phyloP scores from a whole-genome alignment of 192 early-diverging fungal species.

The Coemansia sp. region DNA sequence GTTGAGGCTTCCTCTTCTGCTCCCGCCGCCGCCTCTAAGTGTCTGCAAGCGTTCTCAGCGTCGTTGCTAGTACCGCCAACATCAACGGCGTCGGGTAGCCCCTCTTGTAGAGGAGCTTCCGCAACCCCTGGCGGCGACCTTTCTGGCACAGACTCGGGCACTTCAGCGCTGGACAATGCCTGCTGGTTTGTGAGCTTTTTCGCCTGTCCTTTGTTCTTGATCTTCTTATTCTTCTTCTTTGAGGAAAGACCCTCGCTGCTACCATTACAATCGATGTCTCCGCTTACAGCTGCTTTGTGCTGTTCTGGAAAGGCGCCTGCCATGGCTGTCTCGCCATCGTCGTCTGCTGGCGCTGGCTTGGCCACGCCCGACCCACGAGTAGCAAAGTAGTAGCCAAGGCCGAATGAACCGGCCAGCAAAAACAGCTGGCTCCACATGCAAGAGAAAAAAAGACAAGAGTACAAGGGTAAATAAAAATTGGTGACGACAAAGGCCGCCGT shows the following conservation, averaged over 20 bases:
- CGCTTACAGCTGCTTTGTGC: not conserved
- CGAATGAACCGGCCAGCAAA: constrained; percentile 18
- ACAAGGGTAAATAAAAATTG: not conserved
- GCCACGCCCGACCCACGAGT: not conserved
- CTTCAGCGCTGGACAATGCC: not conserved
- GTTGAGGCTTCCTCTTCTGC: not conserved
- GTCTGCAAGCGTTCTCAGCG: too few species aligned
- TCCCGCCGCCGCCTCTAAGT: too few species aligned
- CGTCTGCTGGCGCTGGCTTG: not conserved
- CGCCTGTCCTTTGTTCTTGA: not conserved
- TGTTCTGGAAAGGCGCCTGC: constrained; percentile 15
- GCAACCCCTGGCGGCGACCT: not conserved
- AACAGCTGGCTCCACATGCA: constrained; percentile 25
- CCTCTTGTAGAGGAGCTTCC: not conserved
- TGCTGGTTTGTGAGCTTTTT: constrained; percentile 7
- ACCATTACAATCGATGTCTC: not conserved
- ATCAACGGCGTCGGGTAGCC: not conserved
- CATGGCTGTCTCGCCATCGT: not conserved
- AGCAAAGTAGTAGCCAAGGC: constrained; percentile 33
- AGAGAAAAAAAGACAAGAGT: not conserved
- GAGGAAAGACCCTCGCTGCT: constrained; percentile 5
- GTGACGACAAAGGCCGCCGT: not conserved
- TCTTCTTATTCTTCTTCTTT: constrained; percentile 7
- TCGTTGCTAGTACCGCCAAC: not conserved
- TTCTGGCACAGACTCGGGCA: not conserved